phyloP scores from a whole-genome alignment of 2,329 filamentous ascomycete genomes.

The Echinosphaeria canescens region DNA sequence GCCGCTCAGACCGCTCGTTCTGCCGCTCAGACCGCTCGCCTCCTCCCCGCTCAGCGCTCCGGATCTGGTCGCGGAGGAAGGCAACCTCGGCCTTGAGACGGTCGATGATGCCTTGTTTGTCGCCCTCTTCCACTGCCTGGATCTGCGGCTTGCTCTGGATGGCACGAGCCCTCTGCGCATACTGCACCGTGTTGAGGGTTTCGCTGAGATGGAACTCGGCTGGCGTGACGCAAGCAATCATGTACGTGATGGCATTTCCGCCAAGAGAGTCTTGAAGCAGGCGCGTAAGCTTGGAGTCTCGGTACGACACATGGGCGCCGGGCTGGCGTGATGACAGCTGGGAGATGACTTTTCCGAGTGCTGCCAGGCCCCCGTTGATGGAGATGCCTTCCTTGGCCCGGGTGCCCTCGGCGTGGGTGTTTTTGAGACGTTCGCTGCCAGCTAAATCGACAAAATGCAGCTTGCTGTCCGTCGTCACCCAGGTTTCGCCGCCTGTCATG shows the following conservation, averaged over 20 bases:
- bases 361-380: constrained; percentile 95
- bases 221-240: constrained; percentile 90
- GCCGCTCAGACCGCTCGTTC: constrained; percentile 56
- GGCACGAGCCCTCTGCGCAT: constrained; percentile 95
- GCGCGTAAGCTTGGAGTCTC: constrained; percentile 91
- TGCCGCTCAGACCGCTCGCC: constrained; percentile 27
- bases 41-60: constrained; percentile 49
- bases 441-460: constrained; percentile 92
- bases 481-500: constrained; percentile 70
- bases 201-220: constrained; percentile 92
- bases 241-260: constrained; percentile 92
- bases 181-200: constrained; percentile 94
- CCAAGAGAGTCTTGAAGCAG: constrained; percentile 92
- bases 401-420: constrained; percentile 96
- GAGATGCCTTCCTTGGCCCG: constrained; percentile 84
- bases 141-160: constrained; percentile 96
- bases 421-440: constrained; percentile 92
- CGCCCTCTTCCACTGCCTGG: constrained; percentile 79
- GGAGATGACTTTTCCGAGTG: constrained; percentile 90
- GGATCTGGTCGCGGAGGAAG: constrained; percentile 85
- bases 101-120: constrained; percentile 88
- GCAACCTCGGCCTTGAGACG: constrained; percentile 82
- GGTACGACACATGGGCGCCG: constrained; percentile 68
- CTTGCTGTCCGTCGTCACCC: constrained; percentile 72
- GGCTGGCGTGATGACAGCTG: constrained; percentile 82